A percentile compares a stretch with the other conserved stretches of the same genome.
These are phyloP conservation scores for Fusarium burgessii DNA, from an alignment of 2,329 filamentous ascomycete species.

Conservation along the genomic window DNA sequence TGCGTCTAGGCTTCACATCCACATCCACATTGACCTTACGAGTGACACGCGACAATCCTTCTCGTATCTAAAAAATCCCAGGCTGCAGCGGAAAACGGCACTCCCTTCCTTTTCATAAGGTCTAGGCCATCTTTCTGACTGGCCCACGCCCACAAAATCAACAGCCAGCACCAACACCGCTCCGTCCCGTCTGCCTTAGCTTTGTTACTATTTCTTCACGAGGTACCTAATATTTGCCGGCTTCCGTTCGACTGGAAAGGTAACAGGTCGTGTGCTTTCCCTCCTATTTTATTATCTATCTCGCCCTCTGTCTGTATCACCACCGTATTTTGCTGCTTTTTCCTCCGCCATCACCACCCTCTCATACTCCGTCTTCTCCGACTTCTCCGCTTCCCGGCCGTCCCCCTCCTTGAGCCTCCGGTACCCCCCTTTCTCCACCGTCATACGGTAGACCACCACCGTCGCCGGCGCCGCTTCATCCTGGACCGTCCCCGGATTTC, in stretches of 20 bases:
- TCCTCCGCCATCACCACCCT: constrained; percentile 9
- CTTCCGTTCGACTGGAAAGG: constrained; percentile 48
- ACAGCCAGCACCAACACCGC: constrained; percentile 16
- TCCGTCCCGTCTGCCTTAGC: constrained; percentile 31
- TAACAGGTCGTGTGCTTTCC: constrained; percentile 56
- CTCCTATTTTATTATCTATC: constrained; percentile 17
- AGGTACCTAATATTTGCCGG: constrained; percentile 12
- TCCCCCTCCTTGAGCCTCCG: constrained; percentile 30
- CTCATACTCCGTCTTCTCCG: constrained; percentile 19
- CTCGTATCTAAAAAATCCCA: constrained; percentile 23
- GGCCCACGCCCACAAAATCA: constrained; percentile 49
- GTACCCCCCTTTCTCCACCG: constrained; percentile 38
- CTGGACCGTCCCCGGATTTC: constrained; percentile 37
- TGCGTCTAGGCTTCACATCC: not conserved
- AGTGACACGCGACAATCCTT: constrained; percentile 32
- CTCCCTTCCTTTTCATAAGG: constrained; percentile 43
- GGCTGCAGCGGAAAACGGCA: constrained; percentile 33
- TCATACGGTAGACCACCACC: constrained; percentile 28
- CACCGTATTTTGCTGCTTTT: constrained; percentile 2
- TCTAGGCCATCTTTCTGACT: constrained; percentile 45
- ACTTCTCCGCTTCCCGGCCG: constrained; percentile 27
- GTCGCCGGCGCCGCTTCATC: constrained; percentile 42
- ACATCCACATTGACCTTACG: constrained; percentile 6
- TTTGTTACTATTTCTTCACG: constrained; percentile 24
- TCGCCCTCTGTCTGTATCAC: constrained; percentile 5